phyloP scores from a whole-genome alignment of 2,329 filamentous ascomycete genomes.

The Grosmannia huntii region DNA sequence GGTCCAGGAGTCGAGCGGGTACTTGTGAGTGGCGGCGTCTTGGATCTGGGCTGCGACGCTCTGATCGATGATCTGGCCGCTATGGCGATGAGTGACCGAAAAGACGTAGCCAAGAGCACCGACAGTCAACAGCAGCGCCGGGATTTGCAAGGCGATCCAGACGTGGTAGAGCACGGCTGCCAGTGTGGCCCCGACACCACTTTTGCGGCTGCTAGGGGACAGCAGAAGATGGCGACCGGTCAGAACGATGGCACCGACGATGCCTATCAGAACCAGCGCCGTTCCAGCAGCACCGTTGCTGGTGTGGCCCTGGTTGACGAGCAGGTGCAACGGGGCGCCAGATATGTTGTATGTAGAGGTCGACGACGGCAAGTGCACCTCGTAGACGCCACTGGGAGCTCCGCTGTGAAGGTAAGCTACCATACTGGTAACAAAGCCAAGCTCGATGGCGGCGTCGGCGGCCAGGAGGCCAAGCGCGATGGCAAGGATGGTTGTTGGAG shows the following conservation, averaged over 20 bases:
- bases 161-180: slow-evolving; percentile 17
- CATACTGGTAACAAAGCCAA: slow-evolving; percentile 25
- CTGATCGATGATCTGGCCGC: slow-evolving; percentile 20
- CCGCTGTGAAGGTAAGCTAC: slow-evolving; percentile 23
- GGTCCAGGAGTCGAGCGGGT: slow-evolving; percentile 22
- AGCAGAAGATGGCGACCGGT: slow-evolving; percentile 1
- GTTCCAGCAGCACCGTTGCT: slow-evolving; percentile 27
- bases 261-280: slow-evolving; percentile 21
- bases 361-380: slow-evolving; percentile 11
- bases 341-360: slow-evolving; percentile 15
- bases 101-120: slow-evolving; percentile 25
- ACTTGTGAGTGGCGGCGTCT: slow-evolving; percentile 11
- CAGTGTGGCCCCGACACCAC: background rate
- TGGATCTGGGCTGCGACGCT: slow-evolving; percentile 12
- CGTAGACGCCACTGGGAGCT: slow-evolving; percentile 16
- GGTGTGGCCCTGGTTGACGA: slow-evolving; percentile 28
- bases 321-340: slow-evolving; percentile 19
- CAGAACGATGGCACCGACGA: slow-evolving; percentile 21
- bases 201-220: background rate
- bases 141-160: slow-evolving; percentile 22
- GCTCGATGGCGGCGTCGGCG: slow-evolving; percentile 24
- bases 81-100: slow-evolving; percentile 17
- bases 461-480: slow-evolving; percentile 20
- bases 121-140: slow-evolving; percentile 22
- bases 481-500: slow-evolving; percentile 7